These are phyloP conservation scores for Pythium brachiatum DNA, from an alignment of 352 stramenopile species.

Conservation along the genomic window DNA sequence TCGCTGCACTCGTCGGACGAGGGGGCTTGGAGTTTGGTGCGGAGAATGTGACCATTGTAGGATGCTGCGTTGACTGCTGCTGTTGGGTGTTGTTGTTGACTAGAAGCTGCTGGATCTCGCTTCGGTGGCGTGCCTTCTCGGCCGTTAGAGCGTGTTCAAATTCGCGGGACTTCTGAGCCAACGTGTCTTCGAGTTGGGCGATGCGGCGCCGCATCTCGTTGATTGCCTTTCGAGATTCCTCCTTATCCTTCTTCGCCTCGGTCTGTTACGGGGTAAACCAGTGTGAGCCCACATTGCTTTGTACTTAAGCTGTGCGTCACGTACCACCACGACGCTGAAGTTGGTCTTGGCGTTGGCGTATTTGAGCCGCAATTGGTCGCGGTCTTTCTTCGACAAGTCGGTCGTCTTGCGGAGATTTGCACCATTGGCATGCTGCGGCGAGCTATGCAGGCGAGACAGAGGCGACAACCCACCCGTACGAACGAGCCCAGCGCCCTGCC, in stretches of 20 bases:
- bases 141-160: conserved; percentile 54
- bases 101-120: conserved; percentile 61
- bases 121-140: conserved; percentile 39
- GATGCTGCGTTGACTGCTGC: conserved; percentile 21
- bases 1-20: conserved; percentile 2
- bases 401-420: conserved; percentile 8
- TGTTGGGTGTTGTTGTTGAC: conserved; percentile 26
- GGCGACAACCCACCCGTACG: conserved; percentile 19
- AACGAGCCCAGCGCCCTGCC: background rate
- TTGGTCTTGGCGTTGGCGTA: conserved; percentile 81
- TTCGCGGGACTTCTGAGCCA: conserved; percentile 58
- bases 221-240: conserved; percentile 49
- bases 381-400: conserved; percentile 57
- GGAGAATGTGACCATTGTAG: conserved; percentile 1
- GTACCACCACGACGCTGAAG: conserved; percentile 64
- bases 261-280: conserved; percentile 28
- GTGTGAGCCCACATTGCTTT: too few species aligned
- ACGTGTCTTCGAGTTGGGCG: conserved; percentile 38
- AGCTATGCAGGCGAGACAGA: conserved; percentile 2
- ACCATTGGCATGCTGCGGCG: background rate
- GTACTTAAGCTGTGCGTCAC: too few species aligned
- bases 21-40: conserved; percentile 18
- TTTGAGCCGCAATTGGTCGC: conserved; percentile 71
- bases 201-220: conserved; percentile 57
- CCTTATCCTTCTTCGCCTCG: conserved; percentile 72